Evolutionary conservation across 371 early-diverging fungal genomes (phyloP).

Genomic region (Mortierella sp.): DNA sequence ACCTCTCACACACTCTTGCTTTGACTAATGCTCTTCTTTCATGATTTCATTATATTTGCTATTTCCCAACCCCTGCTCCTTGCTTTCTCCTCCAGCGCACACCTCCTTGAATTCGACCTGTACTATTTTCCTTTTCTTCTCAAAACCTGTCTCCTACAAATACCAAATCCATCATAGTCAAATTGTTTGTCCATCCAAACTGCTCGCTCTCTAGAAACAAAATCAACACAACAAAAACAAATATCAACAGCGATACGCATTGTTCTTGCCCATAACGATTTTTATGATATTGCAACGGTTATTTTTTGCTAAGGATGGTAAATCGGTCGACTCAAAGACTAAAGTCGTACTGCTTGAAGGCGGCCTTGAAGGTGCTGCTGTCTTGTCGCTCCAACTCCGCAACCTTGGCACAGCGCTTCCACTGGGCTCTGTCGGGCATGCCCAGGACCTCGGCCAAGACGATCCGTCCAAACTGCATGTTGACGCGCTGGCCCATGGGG

Average conservation of each 20-base stretch:
- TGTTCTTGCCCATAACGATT: background rate
- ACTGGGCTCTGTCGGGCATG: constrained; percentile 74
- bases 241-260: background rate
- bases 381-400: constrained; percentile 73
- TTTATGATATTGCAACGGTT: background rate
- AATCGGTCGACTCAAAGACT: constrained; percentile 28
- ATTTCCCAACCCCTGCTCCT: background rate
- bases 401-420: constrained; percentile 76
- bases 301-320: background rate
- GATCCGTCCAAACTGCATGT: constrained; percentile 80
- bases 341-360: constrained; percentile 70
- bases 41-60: background rate
- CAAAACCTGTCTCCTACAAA: background rate
- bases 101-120: background rate
- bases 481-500: constrained; percentile 64
- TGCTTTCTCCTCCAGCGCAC: background rate
- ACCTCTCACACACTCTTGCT: background rate
- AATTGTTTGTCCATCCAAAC: background rate
- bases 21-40: background rate
- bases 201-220: background rate
- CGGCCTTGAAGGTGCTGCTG: constrained; percentile 64
- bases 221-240: background rate
- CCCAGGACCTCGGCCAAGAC: constrained; percentile 74
- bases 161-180: background rate
- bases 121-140: constrained; percentile 1